These are phyloP conservation scores for Chrysophaeum taylorii DNA, from an alignment of 352 stramenopile species.

Conservation along the genomic window DNA sequence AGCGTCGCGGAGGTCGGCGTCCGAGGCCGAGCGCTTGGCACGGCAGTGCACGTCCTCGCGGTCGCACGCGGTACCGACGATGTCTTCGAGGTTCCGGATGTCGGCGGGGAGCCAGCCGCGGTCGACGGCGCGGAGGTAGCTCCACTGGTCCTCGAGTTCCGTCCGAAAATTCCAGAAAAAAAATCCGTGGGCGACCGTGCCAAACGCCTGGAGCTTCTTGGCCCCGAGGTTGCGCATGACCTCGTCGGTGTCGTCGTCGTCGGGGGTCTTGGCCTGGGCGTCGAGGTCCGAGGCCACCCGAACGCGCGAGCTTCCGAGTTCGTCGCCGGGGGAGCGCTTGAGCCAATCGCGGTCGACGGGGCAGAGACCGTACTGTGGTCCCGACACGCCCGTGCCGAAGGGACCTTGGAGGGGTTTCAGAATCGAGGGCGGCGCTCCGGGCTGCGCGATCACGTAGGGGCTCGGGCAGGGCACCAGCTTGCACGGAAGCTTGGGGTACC, in stretches of 20 bases:
- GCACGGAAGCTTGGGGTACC: constrained; percentile 77
- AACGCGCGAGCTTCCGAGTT: background rate
- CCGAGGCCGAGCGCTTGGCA: constrained; percentile 32
- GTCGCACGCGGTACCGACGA: constrained; percentile 37
- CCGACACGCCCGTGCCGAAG: constrained; percentile 55
- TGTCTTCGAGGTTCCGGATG: constrained; percentile 37
- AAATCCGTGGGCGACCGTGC: constrained; percentile 69
- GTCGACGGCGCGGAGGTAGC: constrained; percentile 58
- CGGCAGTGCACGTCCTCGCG: constrained; percentile 43
- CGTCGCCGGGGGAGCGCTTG: constrained; percentile 34
- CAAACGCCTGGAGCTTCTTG: constrained; percentile 82
- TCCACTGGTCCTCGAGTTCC: constrained; percentile 75
- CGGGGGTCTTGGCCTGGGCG: constrained; percentile 36
- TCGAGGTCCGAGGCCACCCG: background rate
- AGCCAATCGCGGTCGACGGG: constrained; percentile 64
- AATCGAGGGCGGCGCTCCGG: constrained; percentile 67
- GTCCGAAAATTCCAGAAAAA: constrained; percentile 92
- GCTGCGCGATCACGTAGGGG: constrained; percentile 74
- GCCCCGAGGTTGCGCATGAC: constrained; percentile 62
- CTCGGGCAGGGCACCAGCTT: constrained; percentile 66
- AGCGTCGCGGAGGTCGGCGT: constrained; percentile 27
- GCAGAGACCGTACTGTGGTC: constrained; percentile 70
- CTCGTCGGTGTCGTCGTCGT: constrained; percentile 58
- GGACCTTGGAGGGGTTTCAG: constrained; percentile 67
- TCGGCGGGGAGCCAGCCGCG: constrained; percentile 46